phyloP scores from a whole-genome alignment of 2,329 filamentous ascomycete genomes.

The Botrytis fabae region DNA sequence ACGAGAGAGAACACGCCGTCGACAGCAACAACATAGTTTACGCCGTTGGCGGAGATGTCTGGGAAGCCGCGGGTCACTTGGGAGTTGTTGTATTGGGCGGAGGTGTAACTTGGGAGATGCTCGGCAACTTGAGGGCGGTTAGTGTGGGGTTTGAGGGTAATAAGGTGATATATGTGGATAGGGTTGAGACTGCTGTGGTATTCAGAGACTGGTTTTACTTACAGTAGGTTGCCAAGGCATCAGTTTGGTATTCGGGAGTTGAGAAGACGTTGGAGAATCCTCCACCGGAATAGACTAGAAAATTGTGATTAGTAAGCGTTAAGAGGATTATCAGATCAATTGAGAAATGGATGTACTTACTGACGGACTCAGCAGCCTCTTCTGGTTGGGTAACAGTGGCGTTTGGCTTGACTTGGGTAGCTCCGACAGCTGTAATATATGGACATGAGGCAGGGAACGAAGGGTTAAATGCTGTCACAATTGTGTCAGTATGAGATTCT shows the following conservation, averaged over 20 bases:
- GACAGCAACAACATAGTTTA: conserved; percentile 46
- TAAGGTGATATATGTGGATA: neutral
- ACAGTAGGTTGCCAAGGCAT: conserved; percentile 36
- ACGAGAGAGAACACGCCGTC: conserved; percentile 46
- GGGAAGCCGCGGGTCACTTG: conserved; percentile 48
- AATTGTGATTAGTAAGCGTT: conserved; percentile 41
- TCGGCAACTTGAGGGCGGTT: conserved; percentile 31
- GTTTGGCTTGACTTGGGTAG: conserved; percentile 49
- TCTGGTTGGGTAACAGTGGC: conserved; percentile 42
- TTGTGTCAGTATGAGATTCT: conserved; percentile 29
- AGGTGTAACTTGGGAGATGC: conserved; percentile 33
- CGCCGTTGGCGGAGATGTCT: conserved; percentile 48
- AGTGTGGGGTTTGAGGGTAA: conserved; percentile 36
- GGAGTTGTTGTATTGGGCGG: conserved; percentile 50
- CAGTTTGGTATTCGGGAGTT: conserved; percentile 49
- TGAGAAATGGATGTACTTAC: neutral
- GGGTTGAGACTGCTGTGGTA: neutral
- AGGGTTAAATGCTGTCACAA: conserved; percentile 46
- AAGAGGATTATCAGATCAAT: neutral
- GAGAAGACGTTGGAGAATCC: conserved; percentile 65
- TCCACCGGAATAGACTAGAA: conserved; percentile 70
- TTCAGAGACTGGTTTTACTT: conserved; percentile 27
- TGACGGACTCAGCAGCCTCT: conserved; percentile 47
- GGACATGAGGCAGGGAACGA: conserved; percentile 49
- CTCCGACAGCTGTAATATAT: conserved; percentile 54